Evolutionary conservation across 805 yeast genomes (phyloP), one percentile per base, ranked within the genome.

Genomic region (Starmerella khaoyaiensis): DNA sequence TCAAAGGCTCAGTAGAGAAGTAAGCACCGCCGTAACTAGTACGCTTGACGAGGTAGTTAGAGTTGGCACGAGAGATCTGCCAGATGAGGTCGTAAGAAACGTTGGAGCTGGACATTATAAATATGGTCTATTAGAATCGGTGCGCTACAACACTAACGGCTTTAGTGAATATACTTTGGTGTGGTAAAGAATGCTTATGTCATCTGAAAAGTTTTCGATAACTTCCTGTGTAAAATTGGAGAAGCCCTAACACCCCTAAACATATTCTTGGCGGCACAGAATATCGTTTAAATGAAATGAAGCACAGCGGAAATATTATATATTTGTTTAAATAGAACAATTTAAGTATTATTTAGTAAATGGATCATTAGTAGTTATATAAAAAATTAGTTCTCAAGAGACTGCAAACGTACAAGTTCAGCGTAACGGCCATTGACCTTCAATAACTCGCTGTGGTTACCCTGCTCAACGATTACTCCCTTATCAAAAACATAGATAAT

Each of bases 381-480:
- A n/a, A n/a, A n/a, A 21, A 5, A 10, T 28, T 35, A 49, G 18
- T 32, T 34, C 39, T 60, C 65, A 17, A 60, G 37, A 7, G 60
- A 54, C 45, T 63, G 67, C 37, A 62, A 46, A 37, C 48, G 47
- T 20, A 63, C 68, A 14, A 63, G 50, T 48, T 62, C 65, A 33
- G 46, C 59, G 46, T 63, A 63, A 24, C 56, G 55, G 36, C 63
- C 60, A 37, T 53, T 46, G 26, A 50, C 44, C n/a, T 50, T 56
- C 44, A 69, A 54, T 14, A 73, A 65, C 33, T 68, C 67, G 6
- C 59, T 52, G 52, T 68, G 78, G 6, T 64, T 60, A 10, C 82
- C 79, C 7, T 60, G 48, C 53, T 81, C 93, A 2, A 64, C 57
- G 33, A 81, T 71, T 33, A 58, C 57, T 15, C 93, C 93, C 34